Base-by-base conservation (phyloP, 2,329 filamentous ascomycete genomes). In the Setomelanomma holmii region DNA sequence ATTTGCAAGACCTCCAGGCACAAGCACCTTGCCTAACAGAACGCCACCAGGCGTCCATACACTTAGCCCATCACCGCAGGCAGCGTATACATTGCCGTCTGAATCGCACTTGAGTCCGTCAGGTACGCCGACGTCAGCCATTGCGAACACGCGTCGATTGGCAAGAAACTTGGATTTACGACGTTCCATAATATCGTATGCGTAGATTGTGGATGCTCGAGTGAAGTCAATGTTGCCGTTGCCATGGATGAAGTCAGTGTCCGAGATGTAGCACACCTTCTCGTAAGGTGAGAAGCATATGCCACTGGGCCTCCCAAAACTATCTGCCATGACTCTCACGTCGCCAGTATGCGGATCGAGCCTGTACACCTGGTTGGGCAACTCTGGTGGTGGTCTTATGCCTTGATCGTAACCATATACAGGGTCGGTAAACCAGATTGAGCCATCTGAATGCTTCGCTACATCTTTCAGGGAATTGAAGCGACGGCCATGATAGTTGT, bases 71-170 rank as follows among this genome's bases (percentile, higher is more conserved):
- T 80, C 80, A 2, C 72, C 75, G 45, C 79, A 81, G 0, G 76
- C 79, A 23, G 75, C 74, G 54, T 79, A 87, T 2, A 87, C 78
- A 46, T 85, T 83, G 2, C 84, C 84, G 20, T 58, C 61, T 4
- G 63, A 64, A 21, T 63, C 64, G 45, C 27, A 59, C 21, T 57
- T 58, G 41, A 61, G 50, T 14, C 48, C 54, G 20, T 61, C 49
- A 4, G 58, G 58, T 8, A 55, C 36, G 19, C 50, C 45, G 1
- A 33, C 47, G 23, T 54, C 56, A 1, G 51, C 41, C 22, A 46
- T 41, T 19, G 56, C 56, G 30, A 61, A 60, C 3, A 61, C 41
- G 11, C 55, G 46, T 11, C 49, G 40, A 35, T 58, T 57, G 16
- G 49, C 38, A 4, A 59, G 51, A 10, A 42, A 56, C 14, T 45